Conservation (phyloP, 2,329 filamentous ascomycete genomes). For the Ophiostoma novo-ulmi region DNA sequence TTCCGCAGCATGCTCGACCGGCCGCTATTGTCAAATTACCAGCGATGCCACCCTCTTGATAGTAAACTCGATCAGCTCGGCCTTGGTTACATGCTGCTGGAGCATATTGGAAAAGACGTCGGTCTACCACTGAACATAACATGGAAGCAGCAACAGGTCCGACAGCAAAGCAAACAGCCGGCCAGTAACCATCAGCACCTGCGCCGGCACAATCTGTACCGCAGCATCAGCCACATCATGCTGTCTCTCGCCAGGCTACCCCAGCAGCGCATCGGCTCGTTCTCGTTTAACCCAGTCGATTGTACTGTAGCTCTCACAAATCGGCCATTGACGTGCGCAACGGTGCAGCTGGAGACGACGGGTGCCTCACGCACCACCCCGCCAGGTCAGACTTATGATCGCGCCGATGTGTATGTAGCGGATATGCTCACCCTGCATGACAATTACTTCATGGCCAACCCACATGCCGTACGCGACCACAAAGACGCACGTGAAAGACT, state of each 20-base stretch:
- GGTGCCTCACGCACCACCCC: constrained; percentile 32
- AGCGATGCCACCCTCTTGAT: constrained; percentile 11
- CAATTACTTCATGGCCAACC: constrained; percentile 30
- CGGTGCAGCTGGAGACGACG: constrained; percentile 33
- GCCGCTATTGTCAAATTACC: constrained; percentile 25
- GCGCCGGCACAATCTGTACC: constrained; percentile 32
- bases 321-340: constrained; percentile 26
- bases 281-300: constrained; percentile 30
- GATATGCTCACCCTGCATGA: constrained; percentile 32
- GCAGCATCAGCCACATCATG: constrained; percentile 32
- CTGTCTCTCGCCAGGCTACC: constrained; percentile 32
- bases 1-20: constrained; percentile 12
- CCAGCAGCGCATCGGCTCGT: constrained; percentile 32
- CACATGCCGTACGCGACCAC: constrained; percentile 26
- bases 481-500: constrained; percentile 31
- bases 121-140: constrained; percentile 33
- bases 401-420: constrained; percentile 31
- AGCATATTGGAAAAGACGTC: constrained; percentile 29
- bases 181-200: constrained; percentile 9
- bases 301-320: constrained; percentile 24
- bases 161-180: constrained; percentile 6
- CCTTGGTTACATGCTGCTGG: constrained; percentile 30
- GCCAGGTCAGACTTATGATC: constrained; percentile 32
- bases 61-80: not conserved
- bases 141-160: constrained; percentile 27